Evolutionary conservation across 2,329 filamentous ascomycete species (phyloP).

Genomic region (Nemania sp.): DNA sequence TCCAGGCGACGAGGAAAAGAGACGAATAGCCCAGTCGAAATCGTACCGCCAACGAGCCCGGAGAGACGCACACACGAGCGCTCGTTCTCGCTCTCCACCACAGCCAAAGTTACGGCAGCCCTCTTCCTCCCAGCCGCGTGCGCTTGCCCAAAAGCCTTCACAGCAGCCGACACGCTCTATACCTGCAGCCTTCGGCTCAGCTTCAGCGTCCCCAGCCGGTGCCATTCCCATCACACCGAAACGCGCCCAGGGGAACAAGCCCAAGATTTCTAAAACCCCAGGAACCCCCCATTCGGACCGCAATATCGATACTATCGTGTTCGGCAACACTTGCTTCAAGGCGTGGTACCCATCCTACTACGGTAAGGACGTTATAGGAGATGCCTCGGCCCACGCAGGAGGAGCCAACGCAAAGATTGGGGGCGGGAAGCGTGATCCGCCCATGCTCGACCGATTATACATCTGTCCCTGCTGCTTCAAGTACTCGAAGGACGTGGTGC

Average conservation of each 20-base stretch:
- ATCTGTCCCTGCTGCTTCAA: slow-evolving; percentile 95
- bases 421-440: slow-evolving; percentile 41
- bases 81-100: not conserved
- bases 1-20: not conserved
- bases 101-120: not conserved
- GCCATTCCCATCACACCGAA: slow-evolving; percentile 35
- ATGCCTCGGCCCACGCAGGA: slow-evolving; percentile 43
- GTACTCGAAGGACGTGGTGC: slow-evolving; percentile 70
- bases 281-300: slow-evolving; percentile 59
- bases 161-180: slow-evolving; percentile 7
- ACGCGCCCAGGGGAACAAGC: slow-evolving; percentile 13
- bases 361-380: slow-evolving; percentile 68
- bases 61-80: no score
- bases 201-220: not conserved
- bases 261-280: slow-evolving; percentile 32
- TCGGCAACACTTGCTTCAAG: slow-evolving; percentile 82
- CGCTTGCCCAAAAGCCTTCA: not conserved
- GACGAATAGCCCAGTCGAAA: slow-evolving; percentile 1
- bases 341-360: slow-evolving; percentile 96
- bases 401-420: slow-evolving; percentile 38
- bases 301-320: slow-evolving; percentile 84
- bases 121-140: slow-evolving; percentile 6
- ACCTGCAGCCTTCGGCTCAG: slow-evolving; percentile 1
- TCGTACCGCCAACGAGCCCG: not conserved
- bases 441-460: slow-evolving; percentile 71